Evolutionary conservation across 306 rosid genomes (phyloP).

Genomic region (Citrullus colocynthis): DNA sequence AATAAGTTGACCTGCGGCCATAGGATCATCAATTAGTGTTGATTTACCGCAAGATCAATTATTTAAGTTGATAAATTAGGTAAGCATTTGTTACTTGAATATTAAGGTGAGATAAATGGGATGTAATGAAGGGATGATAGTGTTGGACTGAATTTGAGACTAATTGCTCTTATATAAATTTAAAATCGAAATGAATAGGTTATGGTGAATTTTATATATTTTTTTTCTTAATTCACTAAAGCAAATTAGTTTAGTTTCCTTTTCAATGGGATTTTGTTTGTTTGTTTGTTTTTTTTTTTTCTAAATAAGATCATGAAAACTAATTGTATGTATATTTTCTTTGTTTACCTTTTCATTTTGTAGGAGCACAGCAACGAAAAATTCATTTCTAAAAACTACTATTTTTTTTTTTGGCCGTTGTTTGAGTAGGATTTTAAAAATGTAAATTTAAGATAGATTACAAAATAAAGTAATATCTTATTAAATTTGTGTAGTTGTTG

Average conservation of each 20-base stretch:
- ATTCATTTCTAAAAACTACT: neutral
- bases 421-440: neutral
- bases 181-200: neutral
- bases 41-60: neutral
- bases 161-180: neutral
- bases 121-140: neutral
- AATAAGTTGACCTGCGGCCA: neutral
- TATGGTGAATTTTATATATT: neutral
- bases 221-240: neutral
- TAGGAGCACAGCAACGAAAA: neutral
- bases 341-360: neutral
- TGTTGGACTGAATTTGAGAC: neutral
- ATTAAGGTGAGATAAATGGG: neutral
- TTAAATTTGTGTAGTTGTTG: neutral
- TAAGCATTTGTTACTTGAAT: neutral
- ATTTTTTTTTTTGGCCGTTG: neutral
- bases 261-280: neutral
- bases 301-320: neutral
- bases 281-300: neutral
- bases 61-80: neutral
- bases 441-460: neutral
- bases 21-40: neutral
- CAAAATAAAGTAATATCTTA: neutral
- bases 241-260: neutral
- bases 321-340: neutral